Percentiles rank a stretch among this genome's conserved stretches.
phyloP scores from a whole-genome alignment of 495 filamentous ascomycete genomes.

The Daldinia concentrica region DNA sequence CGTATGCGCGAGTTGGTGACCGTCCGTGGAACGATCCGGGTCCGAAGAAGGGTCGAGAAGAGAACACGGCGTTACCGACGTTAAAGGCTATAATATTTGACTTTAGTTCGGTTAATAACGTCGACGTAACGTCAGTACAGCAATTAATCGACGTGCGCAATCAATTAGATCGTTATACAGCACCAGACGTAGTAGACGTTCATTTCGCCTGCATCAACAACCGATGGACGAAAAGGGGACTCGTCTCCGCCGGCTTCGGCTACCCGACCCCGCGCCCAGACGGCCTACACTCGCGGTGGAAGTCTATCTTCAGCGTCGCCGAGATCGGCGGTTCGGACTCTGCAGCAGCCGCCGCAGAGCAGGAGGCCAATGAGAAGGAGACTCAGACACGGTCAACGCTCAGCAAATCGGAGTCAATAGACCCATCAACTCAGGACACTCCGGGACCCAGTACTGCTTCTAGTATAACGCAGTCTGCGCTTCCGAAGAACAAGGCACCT shows the following conservation, averaged over 20 bases:
- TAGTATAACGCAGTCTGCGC: slow-evolving; percentile 38
- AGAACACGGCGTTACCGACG: slow-evolving; percentile 64
- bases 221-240: slow-evolving; percentile 95
- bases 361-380: slow-evolving; percentile 69
- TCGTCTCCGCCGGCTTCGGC: slow-evolving; percentile 92
- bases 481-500: slow-evolving; percentile 30
- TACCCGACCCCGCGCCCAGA: slow-evolving; percentile 72
- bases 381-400: slow-evolving; percentile 47
- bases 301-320: slow-evolving; percentile 94
- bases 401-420: slow-evolving; percentile 29
- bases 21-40: slow-evolving; percentile 97
- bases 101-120: slow-evolving; percentile 94
- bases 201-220: slow-evolving; percentile 96
- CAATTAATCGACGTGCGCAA: slow-evolving; percentile 97
- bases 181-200: slow-evolving; percentile 90
- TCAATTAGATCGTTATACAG: slow-evolving; percentile 88
- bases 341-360: slow-evolving; percentile 66
- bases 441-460: slow-evolving; percentile 42
- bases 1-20: slow-evolving; percentile 75
- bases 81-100: slow-evolving; percentile 95
- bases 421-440: slow-evolving; percentile 40
- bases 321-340: slow-evolving; percentile 80
- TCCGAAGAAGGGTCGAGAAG: slow-evolving; percentile 56
- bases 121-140: slow-evolving; percentile 94
- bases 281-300: slow-evolving; percentile 74